phyloP scores from a whole-genome alignment of 768 basidiomycete species.

The Suillus subalutaceus region DNA sequence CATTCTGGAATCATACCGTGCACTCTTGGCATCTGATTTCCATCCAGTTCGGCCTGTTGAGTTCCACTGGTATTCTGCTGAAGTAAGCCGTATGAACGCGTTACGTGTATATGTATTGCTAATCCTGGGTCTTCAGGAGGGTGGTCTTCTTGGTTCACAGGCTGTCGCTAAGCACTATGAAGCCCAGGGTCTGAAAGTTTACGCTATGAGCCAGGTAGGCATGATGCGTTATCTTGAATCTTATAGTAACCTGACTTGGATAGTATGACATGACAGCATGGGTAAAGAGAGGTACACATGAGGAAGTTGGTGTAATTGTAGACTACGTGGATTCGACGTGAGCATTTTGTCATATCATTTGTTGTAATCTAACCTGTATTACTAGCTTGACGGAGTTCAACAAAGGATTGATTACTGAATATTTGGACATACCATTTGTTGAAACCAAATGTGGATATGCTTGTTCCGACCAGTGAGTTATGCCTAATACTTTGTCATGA shows the following conservation, averaged over 20 bases:
- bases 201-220: slow-evolving; percentile 37
- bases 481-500: slow-evolving; percentile 20
- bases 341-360: slow-evolving; percentile 32
- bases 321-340: slow-evolving; percentile 77
- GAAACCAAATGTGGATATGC: slow-evolving; percentile 94
- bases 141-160: slow-evolving; percentile 86
- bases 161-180: slow-evolving; percentile 83
- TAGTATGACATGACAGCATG: slow-evolving; percentile 94
- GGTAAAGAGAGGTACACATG: slow-evolving; percentile 80
- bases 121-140: slow-evolving; percentile 49
- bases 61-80: slow-evolving; percentile 53
- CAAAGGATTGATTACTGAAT: slow-evolving; percentile 70
- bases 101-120: neutral
- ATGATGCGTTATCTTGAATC: neutral
- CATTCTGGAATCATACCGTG: slow-evolving; percentile 47
- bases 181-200: slow-evolving; percentile 20
- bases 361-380: slow-evolving; percentile 20
- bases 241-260: slow-evolving; percentile 21
- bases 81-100: slow-evolving; percentile 27
- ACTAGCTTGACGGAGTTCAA: slow-evolving; percentile 79
- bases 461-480: slow-evolving; percentile 85
- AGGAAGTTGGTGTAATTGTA: slow-evolving; percentile 82
- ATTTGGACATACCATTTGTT: slow-evolving; percentile 79
- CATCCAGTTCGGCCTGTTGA: slow-evolving; percentile 45
- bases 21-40: slow-evolving; percentile 44